A percentile compares a stretch with the other conserved stretches of the same genome.
These are phyloP conservation scores for Inonotus obliquus DNA, from an alignment of 1,284 basidiomycete genomes.

Conservation along the genomic window DNA sequence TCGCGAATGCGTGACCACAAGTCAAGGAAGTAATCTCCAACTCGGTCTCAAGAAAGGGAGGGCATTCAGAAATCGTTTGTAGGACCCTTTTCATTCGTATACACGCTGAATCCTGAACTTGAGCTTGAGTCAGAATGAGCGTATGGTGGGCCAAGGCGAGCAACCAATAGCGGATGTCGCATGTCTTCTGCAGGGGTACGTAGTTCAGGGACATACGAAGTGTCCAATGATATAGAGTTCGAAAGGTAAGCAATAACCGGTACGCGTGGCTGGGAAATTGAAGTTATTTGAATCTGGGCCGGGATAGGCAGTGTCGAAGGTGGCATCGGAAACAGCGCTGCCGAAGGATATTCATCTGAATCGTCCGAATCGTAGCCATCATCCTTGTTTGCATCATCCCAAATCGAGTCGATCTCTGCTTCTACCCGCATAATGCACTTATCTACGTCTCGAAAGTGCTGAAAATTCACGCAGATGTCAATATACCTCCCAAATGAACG, in stretches of 20 bases:
- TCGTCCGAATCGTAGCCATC: not conserved
- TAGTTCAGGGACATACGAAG: not conserved
- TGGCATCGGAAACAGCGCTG: slow-evolving; percentile 1
- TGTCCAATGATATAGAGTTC: not conserved
- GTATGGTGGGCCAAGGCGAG: not conserved
- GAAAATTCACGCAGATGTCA: not conserved
- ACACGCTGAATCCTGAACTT: not conserved
- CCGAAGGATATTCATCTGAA: not conserved
- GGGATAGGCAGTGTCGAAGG: not conserved
- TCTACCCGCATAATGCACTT: not conserved
- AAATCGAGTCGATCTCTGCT: not conserved
- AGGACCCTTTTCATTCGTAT: not conserved
- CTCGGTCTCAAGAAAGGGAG: slow-evolving; percentile 3
- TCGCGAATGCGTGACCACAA: slow-evolving; percentile 5
- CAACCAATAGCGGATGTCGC: not conserved
- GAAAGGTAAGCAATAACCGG: not conserved
- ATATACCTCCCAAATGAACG: not conserved
- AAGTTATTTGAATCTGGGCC: not conserved
- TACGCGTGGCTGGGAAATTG: not conserved
- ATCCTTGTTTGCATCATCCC: not conserved
- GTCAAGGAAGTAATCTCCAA: not conserved
- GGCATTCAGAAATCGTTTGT: not conserved
- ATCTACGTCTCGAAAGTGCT: slow-evolving; percentile 12
- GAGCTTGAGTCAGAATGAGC: not conserved
- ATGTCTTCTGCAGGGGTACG: not conserved